These are phyloP conservation scores for Ascoidea rubescens DNA, from an alignment of 805 yeast species.

Conservation along the genomic window DNA sequence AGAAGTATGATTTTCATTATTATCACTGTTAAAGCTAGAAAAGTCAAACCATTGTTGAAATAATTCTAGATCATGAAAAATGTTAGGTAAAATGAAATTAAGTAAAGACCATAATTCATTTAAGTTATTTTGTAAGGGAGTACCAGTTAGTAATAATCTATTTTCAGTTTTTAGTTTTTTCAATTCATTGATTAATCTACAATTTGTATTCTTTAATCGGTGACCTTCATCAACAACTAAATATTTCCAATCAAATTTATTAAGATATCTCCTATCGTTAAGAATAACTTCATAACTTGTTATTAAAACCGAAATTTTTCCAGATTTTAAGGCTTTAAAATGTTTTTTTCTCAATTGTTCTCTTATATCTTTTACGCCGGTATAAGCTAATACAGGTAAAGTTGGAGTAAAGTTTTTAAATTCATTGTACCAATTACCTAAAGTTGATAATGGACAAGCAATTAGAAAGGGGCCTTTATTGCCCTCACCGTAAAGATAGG, in stretches of 20 bases:
- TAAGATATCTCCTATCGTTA: slow-evolving; percentile 46
- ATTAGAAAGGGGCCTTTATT: slow-evolving; percentile 66
- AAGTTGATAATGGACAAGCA: slow-evolving; percentile 74
- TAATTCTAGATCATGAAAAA: slow-evolving; percentile 77
- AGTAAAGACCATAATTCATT: slow-evolving; percentile 85
- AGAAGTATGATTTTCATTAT: slow-evolving; percentile 21
- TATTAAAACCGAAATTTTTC: slow-evolving; percentile 34
- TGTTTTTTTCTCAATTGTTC: slow-evolving; percentile 22
- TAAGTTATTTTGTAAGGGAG: slow-evolving; percentile 86
- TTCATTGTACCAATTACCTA: slow-evolving; percentile 76
- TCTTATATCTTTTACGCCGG: slow-evolving; percentile 51
- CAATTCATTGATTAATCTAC: slow-evolving; percentile 57
- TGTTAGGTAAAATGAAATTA: slow-evolving; percentile 85
- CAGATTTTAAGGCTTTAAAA: slow-evolving; percentile 17
- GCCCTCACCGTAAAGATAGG: slow-evolving; percentile 67
- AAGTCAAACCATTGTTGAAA: slow-evolving; percentile 94
- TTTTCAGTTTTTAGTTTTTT: slow-evolving; percentile 56
- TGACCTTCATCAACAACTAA: slow-evolving; percentile 95
- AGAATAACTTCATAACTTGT: slow-evolving; percentile 77
- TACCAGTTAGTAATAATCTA: slow-evolving; percentile 80
- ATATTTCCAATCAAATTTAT: slow-evolving; percentile 56
- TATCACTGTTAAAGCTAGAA: slow-evolving; percentile 13
- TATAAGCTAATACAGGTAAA: slow-evolving; percentile 46
- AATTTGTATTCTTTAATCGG: slow-evolving; percentile 72
- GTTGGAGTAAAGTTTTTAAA: slow-evolving; percentile 60